Evolutionary conservation across 2,329 filamentous ascomycete species (phyloP).

Genomic region (Calonectria montana): DNA sequence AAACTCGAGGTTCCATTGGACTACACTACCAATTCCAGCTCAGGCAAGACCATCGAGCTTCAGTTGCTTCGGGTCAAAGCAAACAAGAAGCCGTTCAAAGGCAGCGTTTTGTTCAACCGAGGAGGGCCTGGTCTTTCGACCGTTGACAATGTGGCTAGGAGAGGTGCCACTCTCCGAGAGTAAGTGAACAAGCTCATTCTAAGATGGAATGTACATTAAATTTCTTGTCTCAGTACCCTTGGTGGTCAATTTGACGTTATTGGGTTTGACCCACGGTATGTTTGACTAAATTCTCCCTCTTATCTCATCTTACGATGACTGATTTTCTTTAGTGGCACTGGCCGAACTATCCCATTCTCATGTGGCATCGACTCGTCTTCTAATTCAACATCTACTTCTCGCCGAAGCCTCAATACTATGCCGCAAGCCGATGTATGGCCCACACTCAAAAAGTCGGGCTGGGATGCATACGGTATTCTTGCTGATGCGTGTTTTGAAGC

Average conservation of each 20-base stretch:
- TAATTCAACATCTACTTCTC: constrained; percentile 1
- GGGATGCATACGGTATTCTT: neutral
- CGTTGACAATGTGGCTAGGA: constrained; percentile 5
- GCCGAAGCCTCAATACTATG: constrained; percentile 20
- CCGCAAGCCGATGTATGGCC: constrained; percentile 12
- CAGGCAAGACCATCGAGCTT: constrained; percentile 43
- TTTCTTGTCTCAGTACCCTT: neutral
- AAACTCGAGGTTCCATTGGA: constrained; percentile 54
- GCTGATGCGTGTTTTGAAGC: constrained; percentile 38
- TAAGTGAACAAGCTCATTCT: neutral
- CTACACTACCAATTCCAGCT: constrained; percentile 45
- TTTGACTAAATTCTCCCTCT: fast-evolving
- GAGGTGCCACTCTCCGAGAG: constrained; percentile 1
- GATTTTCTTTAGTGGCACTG: constrained; percentile 18
- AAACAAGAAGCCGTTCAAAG: constrained; percentile 43
- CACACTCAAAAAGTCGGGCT: neutral
- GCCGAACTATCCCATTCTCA: constrained; percentile 31
- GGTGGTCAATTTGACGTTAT: constrained; percentile 30
- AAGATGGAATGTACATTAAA: neutral
- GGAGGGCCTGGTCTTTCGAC: constrained; percentile 48
- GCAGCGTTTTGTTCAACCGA: constrained; percentile 54
- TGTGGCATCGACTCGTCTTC: neutral
- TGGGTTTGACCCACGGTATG: constrained; percentile 36
- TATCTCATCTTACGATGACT: neutral
- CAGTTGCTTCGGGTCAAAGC: constrained; percentile 48